Base-by-base conservation (phyloP, 176 grass and related monocot species). In the Tillandsia leiboldiana region DNA sequence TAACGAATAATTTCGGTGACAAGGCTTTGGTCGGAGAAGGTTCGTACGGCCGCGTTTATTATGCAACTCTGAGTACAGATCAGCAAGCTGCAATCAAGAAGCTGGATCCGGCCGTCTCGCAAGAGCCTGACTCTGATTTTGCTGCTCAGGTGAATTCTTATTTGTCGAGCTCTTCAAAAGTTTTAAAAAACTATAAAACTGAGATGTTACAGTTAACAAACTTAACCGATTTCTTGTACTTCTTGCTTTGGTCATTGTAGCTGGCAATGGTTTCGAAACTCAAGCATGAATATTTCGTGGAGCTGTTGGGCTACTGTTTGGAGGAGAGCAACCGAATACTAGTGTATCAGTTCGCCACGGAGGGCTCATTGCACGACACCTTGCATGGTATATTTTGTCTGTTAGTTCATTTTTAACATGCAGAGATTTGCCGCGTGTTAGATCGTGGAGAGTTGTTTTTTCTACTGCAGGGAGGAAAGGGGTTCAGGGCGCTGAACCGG, bases 21-120 rank as follows among this genome's bases (percentile, higher is more conserved):
- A 79, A 81, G 48, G 83, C 90, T 14, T 78, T 93, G 77, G 76
- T 93, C 70, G 90, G 90, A 48, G 90, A 93, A 51, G 90, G 90
- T 33, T 93, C 90, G 42, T 86, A 86, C 64, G 90, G 90, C 67
- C 90, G 90, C 54, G 90, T 93, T 51, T 93, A 93, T 87, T 81
- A 76, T 49, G 74, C 74, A 49, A 85, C 81, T 11, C 81, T 93
- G 69, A 76, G 58, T 52, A 79, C 85, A 29, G 90, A 86, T 50
- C 79, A 84, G 49, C 65, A 83, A 24, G 86, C 80, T 29, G 90
- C 84, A 48, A 93, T 93, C 75, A 93, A 93, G 80, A 89, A 93
- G 64, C 80, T 93, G 49, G 86, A 93, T 47, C 71, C 86, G n/a
- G 83, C 73, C 59, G 83, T 79, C 48, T 93, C 90, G 2, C 78